Evolutionary conservation across 371 early-diverging fungal species (phyloP), one percentile per base, ranked within the genome.

Genomic region (Mucor irregularis): DNA sequence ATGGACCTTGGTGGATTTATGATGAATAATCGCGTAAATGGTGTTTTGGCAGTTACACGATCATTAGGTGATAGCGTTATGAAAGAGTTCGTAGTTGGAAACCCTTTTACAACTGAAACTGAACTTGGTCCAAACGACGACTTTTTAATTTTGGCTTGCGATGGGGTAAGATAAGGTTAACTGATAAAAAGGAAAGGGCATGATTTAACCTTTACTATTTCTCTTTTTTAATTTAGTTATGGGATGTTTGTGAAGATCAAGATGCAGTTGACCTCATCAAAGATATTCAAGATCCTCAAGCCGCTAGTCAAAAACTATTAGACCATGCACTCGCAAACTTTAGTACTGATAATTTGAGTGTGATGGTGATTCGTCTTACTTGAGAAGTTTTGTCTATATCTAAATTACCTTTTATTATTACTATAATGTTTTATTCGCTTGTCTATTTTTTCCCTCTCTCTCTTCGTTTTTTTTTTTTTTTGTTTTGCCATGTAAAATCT

Each of bases 191-290:
- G n/a, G 34, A 14, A 42, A 45, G 2, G 2, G 8, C 11, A 3
- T 24, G 46, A 46, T 10, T 24, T 30, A 22, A 50, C 21, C 21
- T 31, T 28, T 21, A 13, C 4, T 19, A 11, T 26, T 29, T 30
- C 29, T 25, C 40, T 9, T 11, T 37, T 45, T 16, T 11, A 38
- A 14, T n/a, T 28, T 63, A 91, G 89, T 69, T 98, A 31, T 98
- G 99, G 99, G 99, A 98, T 77, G 98, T 97, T n/a, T 95, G 96
- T 70, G 81, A 88, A 9, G 98, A 98, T 71, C 93, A 98, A 70
- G 86, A 90, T 54, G 98, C 97, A 4, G 87, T 93, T n/a, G 92
- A 97, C 64, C 71, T 95, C 53, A 78, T 96, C 53, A 78, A 82
- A 66, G 86, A 87, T 35, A 80, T 86, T 17, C 26, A 64, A 28